Evolutionary conservation across 257 asterid genomes (phyloP), one percentile per base, ranked within the genome.

Genomic region (Penstemon davidsonii): DNA sequence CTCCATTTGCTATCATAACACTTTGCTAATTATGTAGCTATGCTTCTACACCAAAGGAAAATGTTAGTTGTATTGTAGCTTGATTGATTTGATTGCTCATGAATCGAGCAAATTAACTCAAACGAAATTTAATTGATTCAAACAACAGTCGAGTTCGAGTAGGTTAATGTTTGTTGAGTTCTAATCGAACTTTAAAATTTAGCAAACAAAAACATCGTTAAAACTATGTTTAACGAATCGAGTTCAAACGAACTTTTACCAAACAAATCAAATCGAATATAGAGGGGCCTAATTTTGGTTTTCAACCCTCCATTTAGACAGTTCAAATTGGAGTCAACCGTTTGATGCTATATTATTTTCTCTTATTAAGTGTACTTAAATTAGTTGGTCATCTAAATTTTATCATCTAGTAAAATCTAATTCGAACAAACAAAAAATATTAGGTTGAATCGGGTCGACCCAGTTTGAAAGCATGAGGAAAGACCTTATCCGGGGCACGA

Each of bases 31-130:
- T 55, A 12, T 62, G 25, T 57, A 66, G 55, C 59, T 45, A 65
- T 66, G n/a, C 4, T 41, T 25, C 43, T 70, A 76, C 57, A 47
- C 71, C 70, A 56, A 64, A 70, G 41, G 50, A 18, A 56, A 51
- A 10, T 3, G 68, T 70, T 46, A 58, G 49, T 25, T 25, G 38
- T 25, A 7, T 33, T 43, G 43, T 10, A 38, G 55, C 41, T 46
- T 44, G 39, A 19, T 2, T 15, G 18, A 15, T 38, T 55, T 55
- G 57, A 7, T 46, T 3, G 8, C 1, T 25, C 33, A 25, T 25
- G 33, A 25, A 25, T 25, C 2, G 33, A 25, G 33, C 33, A 38
- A 63, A 55, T 36, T 9, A 62, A 67, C 8, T 39, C 42, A 74
- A 40, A 45, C 3, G 38, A 61, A 4, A 43, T 55, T 55, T 33